Conservation (phyloP, 2,329 filamentous ascomycete genomes). For the Aureobasidium leucospermi region DNA sequence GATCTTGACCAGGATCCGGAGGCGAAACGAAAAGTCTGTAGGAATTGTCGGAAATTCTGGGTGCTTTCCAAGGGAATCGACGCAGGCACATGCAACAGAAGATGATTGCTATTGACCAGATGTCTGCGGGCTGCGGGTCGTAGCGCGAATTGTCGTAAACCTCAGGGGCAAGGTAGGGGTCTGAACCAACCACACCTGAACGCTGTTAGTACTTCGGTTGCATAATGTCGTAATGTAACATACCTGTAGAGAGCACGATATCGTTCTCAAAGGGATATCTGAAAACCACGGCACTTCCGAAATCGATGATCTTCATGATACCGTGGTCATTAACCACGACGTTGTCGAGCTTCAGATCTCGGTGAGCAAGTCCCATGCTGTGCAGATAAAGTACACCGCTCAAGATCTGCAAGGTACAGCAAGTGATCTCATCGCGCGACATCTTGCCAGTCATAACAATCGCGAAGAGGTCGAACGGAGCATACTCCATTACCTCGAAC, state of each 20-base stretch:
- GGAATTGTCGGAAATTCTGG: slow-evolving; percentile 83
- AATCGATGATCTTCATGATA: slow-evolving; percentile 99
- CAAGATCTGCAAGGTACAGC: slow-evolving; percentile 87
- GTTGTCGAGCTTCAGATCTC: slow-evolving; percentile 94
- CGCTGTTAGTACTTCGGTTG: slow-evolving; percentile 18
- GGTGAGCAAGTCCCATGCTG: slow-evolving; percentile 87
- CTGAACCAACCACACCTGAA: slow-evolving; percentile 70
- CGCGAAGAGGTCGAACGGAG: slow-evolving; percentile 89
- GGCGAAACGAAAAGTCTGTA: slow-evolving; percentile 87
- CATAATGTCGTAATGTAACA: slow-evolving; percentile 27
- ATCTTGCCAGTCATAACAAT: slow-evolving; percentile 99
- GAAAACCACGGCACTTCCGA: slow-evolving; percentile 94
- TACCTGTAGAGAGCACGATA: slow-evolving; percentile 72
- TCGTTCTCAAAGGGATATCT: slow-evolving; percentile 94
- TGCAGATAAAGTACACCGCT: slow-evolving; percentile 93
- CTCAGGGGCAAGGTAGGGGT: slow-evolving; percentile 93
- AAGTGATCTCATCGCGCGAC: slow-evolving; percentile 82
- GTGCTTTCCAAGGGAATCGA: slow-evolving; percentile 95
- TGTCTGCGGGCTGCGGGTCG: slow-evolving; percentile 86
- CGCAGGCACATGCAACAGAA: slow-evolving; percentile 98
- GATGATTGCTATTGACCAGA: slow-evolving; percentile 97
- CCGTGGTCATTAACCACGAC: slow-evolving; percentile 93
- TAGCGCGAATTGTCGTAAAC: slow-evolving; percentile 93
- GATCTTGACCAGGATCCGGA: slow-evolving; percentile 60
- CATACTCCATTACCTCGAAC: slow-evolving; percentile 99